These are phyloP conservation scores for Abortiporus biennis DNA, from an alignment of 1,284 basidiomycete species.

Conservation along the genomic window DNA sequence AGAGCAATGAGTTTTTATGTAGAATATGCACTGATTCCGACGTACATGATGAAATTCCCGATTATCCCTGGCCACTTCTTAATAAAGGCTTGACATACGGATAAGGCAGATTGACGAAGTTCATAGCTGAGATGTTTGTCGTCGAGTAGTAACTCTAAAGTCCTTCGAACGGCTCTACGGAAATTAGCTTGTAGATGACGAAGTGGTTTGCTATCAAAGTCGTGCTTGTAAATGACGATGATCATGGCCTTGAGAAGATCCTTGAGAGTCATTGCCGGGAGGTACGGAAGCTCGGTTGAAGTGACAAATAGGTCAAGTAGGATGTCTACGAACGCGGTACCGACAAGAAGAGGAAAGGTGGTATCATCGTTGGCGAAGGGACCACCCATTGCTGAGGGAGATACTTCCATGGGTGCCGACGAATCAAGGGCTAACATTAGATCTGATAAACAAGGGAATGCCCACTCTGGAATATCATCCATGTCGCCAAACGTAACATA, in stretches of 20 bases:
- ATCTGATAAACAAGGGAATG: slow-evolving; percentile 52
- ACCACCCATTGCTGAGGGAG: slow-evolving; percentile 45
- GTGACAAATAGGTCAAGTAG: slow-evolving; percentile 42
- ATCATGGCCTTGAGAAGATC: slow-evolving; percentile 55
- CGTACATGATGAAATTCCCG: slow-evolving; percentile 48
- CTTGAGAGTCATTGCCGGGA: slow-evolving; percentile 51
- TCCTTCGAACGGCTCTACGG: slow-evolving; percentile 43
- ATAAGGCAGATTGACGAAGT: slow-evolving; percentile 54
- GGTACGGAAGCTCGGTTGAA: slow-evolving; percentile 31
- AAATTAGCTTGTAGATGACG: slow-evolving; percentile 46
- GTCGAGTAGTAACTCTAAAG: slow-evolving; percentile 42
- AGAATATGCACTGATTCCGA: slow-evolving; percentile 8
- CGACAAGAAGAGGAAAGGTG: slow-evolving; percentile 41
- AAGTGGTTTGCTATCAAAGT: slow-evolving; percentile 49
- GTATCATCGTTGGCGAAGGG: slow-evolving; percentile 36
- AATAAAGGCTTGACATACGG: slow-evolving; percentile 54
- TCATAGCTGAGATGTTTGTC: slow-evolving; percentile 50
- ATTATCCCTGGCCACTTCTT: slow-evolving; percentile 49
- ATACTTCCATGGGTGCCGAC: slow-evolving; percentile 38
- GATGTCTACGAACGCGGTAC: slow-evolving; percentile 57
- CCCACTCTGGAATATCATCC: slow-evolving; percentile 31
- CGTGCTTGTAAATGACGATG: slow-evolving; percentile 63
- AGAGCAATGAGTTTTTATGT: slow-evolving; percentile 1
- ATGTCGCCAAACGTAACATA: slow-evolving; percentile 47
- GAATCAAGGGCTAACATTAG: slow-evolving; percentile 55